Evolutionary conservation across 805 yeast species (phyloP).

Genomic region (Tetrapisispora taiwanensis): DNA sequence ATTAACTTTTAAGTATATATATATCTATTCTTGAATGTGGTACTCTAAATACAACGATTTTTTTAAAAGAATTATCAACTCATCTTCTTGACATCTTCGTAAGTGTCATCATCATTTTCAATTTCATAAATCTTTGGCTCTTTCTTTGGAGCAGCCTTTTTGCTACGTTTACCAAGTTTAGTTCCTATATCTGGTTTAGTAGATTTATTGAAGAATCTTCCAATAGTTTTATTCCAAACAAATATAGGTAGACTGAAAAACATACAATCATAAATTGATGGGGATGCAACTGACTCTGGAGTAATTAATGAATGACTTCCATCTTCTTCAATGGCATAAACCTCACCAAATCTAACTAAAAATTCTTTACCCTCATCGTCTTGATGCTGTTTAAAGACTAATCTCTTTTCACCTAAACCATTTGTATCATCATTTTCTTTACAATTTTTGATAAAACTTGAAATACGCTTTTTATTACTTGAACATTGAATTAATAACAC

Average conservation of each 20-base stretch:
- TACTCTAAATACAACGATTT: no score
- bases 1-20: neutral
- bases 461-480: constrained; percentile 51
- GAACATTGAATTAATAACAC: constrained; percentile 43
- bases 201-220: constrained; percentile 19
- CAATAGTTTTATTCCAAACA: constrained; percentile 39
- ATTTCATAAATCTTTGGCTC: constrained; percentile 5
- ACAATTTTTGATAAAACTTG: constrained; percentile 39
- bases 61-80: no score
- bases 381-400: constrained; percentile 35
- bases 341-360: constrained; percentile 49
- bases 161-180: constrained; percentile 1
- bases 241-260: constrained; percentile 34
- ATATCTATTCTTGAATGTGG: no score
- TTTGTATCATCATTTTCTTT: constrained; percentile 48
- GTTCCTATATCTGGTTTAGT: neutral
- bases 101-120: constrained; percentile 2
- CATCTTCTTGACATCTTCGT: neutral
- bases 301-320: constrained; percentile 33
- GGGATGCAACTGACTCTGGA: constrained; percentile 38
- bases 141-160: neutral
- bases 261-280: constrained; percentile 41
- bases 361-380: constrained; percentile 42
- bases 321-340: constrained; percentile 41
- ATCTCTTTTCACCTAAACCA: constrained; percentile 37